Evolutionary conservation across 169 alveolate species (phyloP), one percentile per base, ranked within the genome.

Genomic region (Plasmodium knowlesi): DNA sequence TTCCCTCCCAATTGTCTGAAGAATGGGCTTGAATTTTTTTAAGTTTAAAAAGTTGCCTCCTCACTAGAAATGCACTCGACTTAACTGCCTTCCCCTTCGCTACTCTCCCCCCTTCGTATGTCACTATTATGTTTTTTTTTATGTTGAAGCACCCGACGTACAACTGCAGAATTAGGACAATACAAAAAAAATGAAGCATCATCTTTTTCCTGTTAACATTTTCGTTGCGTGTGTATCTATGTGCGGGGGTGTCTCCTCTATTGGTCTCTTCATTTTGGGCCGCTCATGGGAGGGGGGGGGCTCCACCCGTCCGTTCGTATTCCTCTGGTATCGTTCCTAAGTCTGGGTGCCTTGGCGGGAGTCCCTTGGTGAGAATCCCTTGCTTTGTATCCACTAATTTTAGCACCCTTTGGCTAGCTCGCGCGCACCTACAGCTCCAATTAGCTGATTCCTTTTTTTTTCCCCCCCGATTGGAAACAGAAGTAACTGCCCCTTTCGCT

Each of bases 81-180:
- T 88, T 67, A 14, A 41, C 70, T 14, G 19, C 53, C 22, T 50
- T 72, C 30, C 30, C 19, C 32, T 67, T 67, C 0, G 10, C 53
- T 32, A 5, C 43, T 30, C 46, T 67, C 67, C 39, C 53, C 79
- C 70, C 57, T 25, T 54, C 25, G 70, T 37, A 12, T 71, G 28
- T 22, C 28, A 50, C 67, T 41, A 61, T 30, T 43, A 41, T 50
- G 8, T 19, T 79, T 30, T 79, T 79, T 28, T 50, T 53, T 12
- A 78, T 46, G 30, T 14, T 79, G 71, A 72, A 88, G 32, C 94
- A 53, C 32, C 46, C 9, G 34, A 43, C 34, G 8, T 28, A 61
- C 43, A 78, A 78, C 73, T n/a, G 50, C 12, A 78, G 71, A 25
- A 88, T 57, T 78, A 88, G 61, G 61, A 25, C 72, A 78, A 88